These are phyloP conservation scores for Monosporascus sp. DNA, from an alignment of 2,329 filamentous ascomycete genomes.

Conservation along the genomic window DNA sequence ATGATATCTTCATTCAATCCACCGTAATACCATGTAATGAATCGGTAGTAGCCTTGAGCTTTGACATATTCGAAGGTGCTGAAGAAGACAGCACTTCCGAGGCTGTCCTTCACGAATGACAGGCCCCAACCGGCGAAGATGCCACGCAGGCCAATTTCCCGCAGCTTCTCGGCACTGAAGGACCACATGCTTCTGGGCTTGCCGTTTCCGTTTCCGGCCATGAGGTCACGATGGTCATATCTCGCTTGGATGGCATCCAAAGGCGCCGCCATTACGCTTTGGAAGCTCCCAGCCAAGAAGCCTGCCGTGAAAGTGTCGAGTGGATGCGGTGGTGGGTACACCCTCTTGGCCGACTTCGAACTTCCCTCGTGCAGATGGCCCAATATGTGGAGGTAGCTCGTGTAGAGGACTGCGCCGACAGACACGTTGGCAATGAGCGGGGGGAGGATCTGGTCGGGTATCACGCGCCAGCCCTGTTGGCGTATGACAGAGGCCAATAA, in stretches of 20 bases:
- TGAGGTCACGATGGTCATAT: slow-evolving; percentile 54
- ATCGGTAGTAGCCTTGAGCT: slow-evolving; percentile 66
- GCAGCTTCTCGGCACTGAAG: slow-evolving; percentile 61
- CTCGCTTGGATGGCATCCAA: slow-evolving; percentile 70
- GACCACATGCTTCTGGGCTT: slow-evolving; percentile 63
- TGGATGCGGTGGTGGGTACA: slow-evolving; percentile 64
- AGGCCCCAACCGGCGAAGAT: slow-evolving; percentile 70
- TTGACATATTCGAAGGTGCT: slow-evolving; percentile 72
- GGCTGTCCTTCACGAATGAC: slow-evolving; percentile 62
- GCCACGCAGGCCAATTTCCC: slow-evolving; percentile 66
- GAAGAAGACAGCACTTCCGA: slow-evolving; percentile 69
- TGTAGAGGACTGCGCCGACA: slow-evolving; percentile 70
- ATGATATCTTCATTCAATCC: slow-evolving; percentile 47
- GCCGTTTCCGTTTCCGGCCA: slow-evolving; percentile 33
- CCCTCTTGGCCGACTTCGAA: slow-evolving; percentile 49
- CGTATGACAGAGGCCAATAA: slow-evolving; percentile 62
- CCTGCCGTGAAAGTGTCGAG: slow-evolving; percentile 64
- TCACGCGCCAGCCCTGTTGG: slow-evolving; percentile 66
- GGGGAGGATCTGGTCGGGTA: slow-evolving; percentile 72
- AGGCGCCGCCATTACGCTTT: slow-evolving; percentile 68
- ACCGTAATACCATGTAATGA: slow-evolving; percentile 66
- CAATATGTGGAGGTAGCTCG: slow-evolving; percentile 67
- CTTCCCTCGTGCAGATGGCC: slow-evolving; percentile 62
- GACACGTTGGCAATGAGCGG: slow-evolving; percentile 69
- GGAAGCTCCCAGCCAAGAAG: slow-evolving; percentile 61